Conservation (phyloP, 2,329 filamentous ascomycete genomes). For the Arthrinium phaeospermum region DNA sequence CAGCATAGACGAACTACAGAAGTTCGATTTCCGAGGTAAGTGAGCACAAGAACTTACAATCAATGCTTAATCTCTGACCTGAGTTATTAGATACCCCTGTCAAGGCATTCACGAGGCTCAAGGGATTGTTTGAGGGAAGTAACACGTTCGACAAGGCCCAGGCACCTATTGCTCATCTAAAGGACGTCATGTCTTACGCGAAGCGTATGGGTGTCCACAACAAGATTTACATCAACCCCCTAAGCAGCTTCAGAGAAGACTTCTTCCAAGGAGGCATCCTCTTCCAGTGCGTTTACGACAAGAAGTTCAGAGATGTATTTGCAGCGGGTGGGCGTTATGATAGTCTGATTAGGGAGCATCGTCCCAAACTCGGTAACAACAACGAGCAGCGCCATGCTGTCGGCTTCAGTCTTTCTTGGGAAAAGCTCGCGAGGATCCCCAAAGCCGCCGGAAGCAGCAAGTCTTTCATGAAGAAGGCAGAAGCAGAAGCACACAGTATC, state of each 20-base stretch:
- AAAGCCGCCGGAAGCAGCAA: conserved; percentile 53
- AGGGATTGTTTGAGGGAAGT: conserved; percentile 65
- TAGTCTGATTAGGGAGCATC: conserved; percentile 82
- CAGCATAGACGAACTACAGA: conserved; percentile 85
- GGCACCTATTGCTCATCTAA: conserved; percentile 78
- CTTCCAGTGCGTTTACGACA: conserved; percentile 90
- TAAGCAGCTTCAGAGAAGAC: conserved; percentile 88
- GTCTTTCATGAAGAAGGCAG: conserved; percentile 71
- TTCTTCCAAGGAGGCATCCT: conserved; percentile 87
- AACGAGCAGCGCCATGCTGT: conserved; percentile 79
- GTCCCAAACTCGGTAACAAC: conserved; percentile 68
- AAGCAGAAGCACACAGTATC: conserved; percentile 65
- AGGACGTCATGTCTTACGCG: conserved; percentile 77
- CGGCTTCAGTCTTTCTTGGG: conserved; percentile 90
- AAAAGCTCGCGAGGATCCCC: conserved; percentile 73
- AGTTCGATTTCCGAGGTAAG: conserved; percentile 86
- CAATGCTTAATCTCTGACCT: conserved; percentile 24
- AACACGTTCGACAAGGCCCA: conserved; percentile 77
- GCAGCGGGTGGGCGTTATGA: conserved; percentile 96
- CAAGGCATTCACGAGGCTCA: conserved; percentile 63
- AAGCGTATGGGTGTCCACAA: conserved; percentile 76
- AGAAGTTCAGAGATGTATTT: conserved; percentile 82
- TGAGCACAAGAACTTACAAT: background rate
- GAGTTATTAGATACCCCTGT: conserved; percentile 54
- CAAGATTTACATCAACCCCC: conserved; percentile 83